Percentiles rank a stretch among this genome's conserved stretches.
Conservation (phyloP, 441 rosid species). For the Mallotus japonicus region DNA sequence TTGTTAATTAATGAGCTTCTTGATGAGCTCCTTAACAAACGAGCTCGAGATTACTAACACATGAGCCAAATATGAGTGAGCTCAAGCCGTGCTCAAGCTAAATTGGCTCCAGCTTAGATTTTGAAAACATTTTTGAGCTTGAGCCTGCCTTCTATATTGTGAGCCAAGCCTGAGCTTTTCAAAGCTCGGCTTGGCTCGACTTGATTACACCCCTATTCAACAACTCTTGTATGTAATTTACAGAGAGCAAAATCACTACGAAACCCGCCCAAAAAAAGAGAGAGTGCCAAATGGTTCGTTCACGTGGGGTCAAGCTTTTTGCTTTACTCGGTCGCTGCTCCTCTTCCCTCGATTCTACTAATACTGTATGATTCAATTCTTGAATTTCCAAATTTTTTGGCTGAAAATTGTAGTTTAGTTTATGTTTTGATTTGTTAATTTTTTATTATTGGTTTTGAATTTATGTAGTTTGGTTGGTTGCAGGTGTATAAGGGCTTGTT, state of each 20-base stretch:
- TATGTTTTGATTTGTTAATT: neutral
- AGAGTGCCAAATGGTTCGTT: slow-evolving; percentile 49
- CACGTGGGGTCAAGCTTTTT: slow-evolving; percentile 60
- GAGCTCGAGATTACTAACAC: too few species aligned
- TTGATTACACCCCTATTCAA: too few species aligned
- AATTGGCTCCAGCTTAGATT: too few species aligned
- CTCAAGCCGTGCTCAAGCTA: too few species aligned
- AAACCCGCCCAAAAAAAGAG: neutral
- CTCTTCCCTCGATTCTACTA: slow-evolving; percentile 30
- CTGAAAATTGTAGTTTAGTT: neutral
- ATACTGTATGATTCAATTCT: slow-evolving; percentile 36
- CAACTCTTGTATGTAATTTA: too few species aligned
- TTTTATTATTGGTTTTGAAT: neutral
- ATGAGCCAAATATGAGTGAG: too few species aligned
- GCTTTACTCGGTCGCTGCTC: slow-evolving; percentile 51
- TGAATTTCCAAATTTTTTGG: neutral
- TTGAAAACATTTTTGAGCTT: too few species aligned
- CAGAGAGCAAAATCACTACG: neutral
- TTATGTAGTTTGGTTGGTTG: slow-evolving; percentile 11
- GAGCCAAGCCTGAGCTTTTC: too few species aligned
- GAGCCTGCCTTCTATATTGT: too few species aligned
- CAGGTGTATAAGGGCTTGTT: slow-evolving; percentile 37
- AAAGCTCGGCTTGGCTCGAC: too few species aligned
- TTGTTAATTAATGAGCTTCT: too few species aligned
- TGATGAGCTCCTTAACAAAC: too few species aligned